Evolutionary conservation across 345 rosid genomes (phyloP), one percentile per base, ranked within the genome.

Genomic region (Noccaea caerulescens): DNA sequence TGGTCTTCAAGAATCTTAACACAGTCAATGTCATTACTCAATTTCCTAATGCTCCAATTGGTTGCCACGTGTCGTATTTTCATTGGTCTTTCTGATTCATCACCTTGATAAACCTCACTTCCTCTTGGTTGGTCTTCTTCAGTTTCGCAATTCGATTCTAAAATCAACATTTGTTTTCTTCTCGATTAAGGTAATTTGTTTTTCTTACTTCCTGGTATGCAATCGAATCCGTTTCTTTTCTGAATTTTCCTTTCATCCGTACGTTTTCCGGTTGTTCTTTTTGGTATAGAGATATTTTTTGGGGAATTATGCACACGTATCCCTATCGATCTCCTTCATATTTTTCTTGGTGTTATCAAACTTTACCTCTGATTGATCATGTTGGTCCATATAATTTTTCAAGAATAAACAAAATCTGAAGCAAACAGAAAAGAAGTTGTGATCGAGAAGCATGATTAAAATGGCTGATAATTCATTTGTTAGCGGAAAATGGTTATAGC

Each of bases 61-160:
- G 43, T 12, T 3, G 8, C 20, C 7, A 72, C 66, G 42, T 38
- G 71, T 56, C 66, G 1, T 1, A 0, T 23, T 30, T 16, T 3
- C 0, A 49, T 56, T 72, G 58, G 71, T 16, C 1, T 7, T 1
- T 4, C 27, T 72, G 66, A 72, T 46, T 56, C 77, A 57, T 57
- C 77, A 50, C 45, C 27, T 34, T 55, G 23, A 46, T 14, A 64
- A 56, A 55, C 51, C 42, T 64, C 76, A 72, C 71, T 69, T 25
- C 20, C 20, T 41, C 60, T 71, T 13, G 41, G 46, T 71, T 13
- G 41, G 46, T 71, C 75, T 71, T 52, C 51, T n/a, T 62, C 66
- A 14, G 42, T 46, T 55, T 46, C 36, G 23, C 51, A 55, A 63
- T 55, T 46, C 33, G 47, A 72, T 54, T 55, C 42, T 63, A 14